Evolutionary conservation across 345 rosid genomes (phyloP).

Genomic region (Moricandia moricandioides): DNA sequence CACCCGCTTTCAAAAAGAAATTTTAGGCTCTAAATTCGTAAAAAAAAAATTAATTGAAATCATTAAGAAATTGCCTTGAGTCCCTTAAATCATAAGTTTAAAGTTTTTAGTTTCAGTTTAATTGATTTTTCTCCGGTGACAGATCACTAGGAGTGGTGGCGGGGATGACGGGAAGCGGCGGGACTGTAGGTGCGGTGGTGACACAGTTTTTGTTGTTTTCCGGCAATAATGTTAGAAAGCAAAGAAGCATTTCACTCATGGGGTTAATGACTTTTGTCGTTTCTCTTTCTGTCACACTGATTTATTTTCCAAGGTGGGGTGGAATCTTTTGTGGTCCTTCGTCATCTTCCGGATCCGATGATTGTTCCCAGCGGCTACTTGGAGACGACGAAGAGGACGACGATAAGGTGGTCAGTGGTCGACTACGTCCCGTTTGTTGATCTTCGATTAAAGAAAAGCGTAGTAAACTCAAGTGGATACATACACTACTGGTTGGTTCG

Average conservation of each 20-base stretch:
- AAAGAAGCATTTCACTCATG: constrained; percentile 81
- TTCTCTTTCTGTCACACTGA: constrained; percentile 48
- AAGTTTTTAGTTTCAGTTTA: neutral
- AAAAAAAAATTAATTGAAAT: too few species aligned
- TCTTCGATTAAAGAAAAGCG: too few species aligned
- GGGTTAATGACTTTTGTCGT: constrained; percentile 62
- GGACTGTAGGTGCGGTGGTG: constrained; percentile 71
- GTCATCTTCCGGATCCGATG: constrained; percentile 11
- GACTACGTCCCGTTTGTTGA: constrained; percentile 17
- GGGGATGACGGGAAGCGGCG: constrained; percentile 88
- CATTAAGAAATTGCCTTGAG: too few species aligned
- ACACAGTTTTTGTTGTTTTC: constrained; percentile 66
- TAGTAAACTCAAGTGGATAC: too few species aligned
- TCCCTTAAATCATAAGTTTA: too few species aligned
- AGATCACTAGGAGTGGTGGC: constrained; percentile 83
- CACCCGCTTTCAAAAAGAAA: too few species aligned
- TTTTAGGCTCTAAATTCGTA: too few species aligned
- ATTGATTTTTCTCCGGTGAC: constrained; percentile 4
- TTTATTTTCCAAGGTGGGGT: constrained; percentile 63
- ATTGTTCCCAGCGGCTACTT: constrained; percentile 31
- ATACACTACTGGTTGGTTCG: too few species aligned
- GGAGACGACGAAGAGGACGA: constrained; percentile 16
- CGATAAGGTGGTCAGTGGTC: neutral
- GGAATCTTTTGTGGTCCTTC: constrained; percentile 57
- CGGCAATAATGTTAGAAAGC: constrained; percentile 47